Evolutionary conservation across 2,329 filamentous ascomycete genomes (phyloP), one percentile per base, ranked within the genome.

Genomic region (Colletotrichum chrysophilum): DNA sequence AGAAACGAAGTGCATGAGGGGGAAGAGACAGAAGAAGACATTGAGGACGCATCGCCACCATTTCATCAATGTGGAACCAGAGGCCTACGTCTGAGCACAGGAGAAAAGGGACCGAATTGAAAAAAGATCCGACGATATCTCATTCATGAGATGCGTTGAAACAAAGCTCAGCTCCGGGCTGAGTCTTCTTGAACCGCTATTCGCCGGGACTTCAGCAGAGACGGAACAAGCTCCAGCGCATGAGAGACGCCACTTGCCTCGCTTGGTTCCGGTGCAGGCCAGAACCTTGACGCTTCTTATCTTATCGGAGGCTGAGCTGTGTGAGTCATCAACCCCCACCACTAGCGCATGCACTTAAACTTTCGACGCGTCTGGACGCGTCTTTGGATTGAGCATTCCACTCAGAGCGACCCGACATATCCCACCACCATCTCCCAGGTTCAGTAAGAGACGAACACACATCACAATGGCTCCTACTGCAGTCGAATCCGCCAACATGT

Each of bases 301-400:
- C 74, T 74, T 74, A 65, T 65, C 70, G 24, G 16, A 24, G 24
- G 30, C 4, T 1, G 1, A 60, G 26, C 66, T 76, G 24, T 24
- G 24, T 24, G 71, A 75, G 75, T 75, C 75, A 76, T 26, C 66
- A 43, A 16, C 34, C 61, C 43, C 32, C 52, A 55, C 61, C 18
- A 61, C 52, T 66, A 43, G 21, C 52, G 58, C 74, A 58, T n/a
- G 28, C 61, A 62, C 71, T 76, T 58, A n/a, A 66, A 73, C 26
- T 13, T 58, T 14, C 24, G 26, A 75, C 75, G 75, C 75, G 75
- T 76, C 71, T 6, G 4, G 62, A 67, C 71, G 75, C 75, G 75
- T 75, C 65, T 70, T 62, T 21, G 5, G 58, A 58, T 21, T 18
- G 30, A 16, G 66, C 60, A 65, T 56, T n/a, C 38, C 43, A 28